Evolutionary conservation across 2,329 filamentous ascomycete genomes (phyloP), one percentile per base, ranked within the genome.

Genomic region (Exophiala dermatitidis): DNA sequence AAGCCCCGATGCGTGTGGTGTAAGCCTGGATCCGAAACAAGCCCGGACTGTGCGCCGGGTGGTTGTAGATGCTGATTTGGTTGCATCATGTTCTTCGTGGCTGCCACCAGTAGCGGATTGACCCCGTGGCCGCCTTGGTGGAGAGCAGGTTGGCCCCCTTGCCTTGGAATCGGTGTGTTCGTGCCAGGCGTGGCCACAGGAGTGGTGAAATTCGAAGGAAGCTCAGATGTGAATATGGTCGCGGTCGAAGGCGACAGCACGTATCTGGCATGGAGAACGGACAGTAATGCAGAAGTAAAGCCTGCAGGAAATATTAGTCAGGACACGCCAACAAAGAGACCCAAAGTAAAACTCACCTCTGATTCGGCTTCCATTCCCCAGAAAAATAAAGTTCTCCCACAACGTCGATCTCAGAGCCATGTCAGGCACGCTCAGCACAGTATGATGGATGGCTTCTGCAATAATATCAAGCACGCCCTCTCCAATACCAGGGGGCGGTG

Each of bases 181-280:
- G 95, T 93, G 10, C 90, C 83, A 33, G 91, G 91, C 0, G 91
- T 97, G 19, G 89, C 90, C 7, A 86, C 80, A 1, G 93, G 93
- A 0, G 93, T 97, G 31, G 88, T 90, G 67, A 96, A 81, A 71
- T 93, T 91, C 5, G 90, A 96, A 5, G 93, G 93, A 36, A 97
- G 83, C 70, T 98, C 93, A 26, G 90, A 95, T 34, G 90, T 95
- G 77, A 97, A 97, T 65, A 97, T 97, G 40, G 90, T 96, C 47
- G 89, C 90, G 1, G 89, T 91, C 30, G 86, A 90, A 0, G 93
- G 93, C 1, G 90, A 95, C 61, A 98, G 84, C 50, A 96, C 80
- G 69, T 95, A 93, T 60, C 90, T 90, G 46, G 84, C 80, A 36
- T 81, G 81, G 34, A 98, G 80, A 0, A 84, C 90, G 63, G 86